Percentiles rank a stretch among this genome's conserved stretches.
Conservation (phyloP, 768 basidiomycete species). For the Tremella mesenterica region DNA sequence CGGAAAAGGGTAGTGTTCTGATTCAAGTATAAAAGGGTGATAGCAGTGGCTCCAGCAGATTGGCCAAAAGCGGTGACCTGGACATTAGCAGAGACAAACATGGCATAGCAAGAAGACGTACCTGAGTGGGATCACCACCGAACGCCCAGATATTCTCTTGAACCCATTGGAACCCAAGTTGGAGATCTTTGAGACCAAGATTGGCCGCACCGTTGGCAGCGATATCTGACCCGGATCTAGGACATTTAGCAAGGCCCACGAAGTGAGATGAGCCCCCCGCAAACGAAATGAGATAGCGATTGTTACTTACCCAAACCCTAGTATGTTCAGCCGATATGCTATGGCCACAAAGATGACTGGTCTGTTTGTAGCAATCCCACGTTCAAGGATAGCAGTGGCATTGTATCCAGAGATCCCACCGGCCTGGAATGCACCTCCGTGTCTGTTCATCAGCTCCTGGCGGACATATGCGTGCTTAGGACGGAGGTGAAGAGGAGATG, state of each 20-base stretch:
- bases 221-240: constrained; percentile 27
- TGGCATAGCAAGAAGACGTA: not conserved
- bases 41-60: constrained; percentile 54
- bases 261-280: constrained; percentile 1
- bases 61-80: constrained; percentile 52
- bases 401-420: constrained; percentile 43
- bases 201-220: constrained; percentile 45
- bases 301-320: constrained; percentile 47
- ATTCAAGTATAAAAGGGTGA: constrained; percentile 45
- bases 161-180: constrained; percentile 54
- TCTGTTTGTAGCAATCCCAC: constrained; percentile 8
- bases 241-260: constrained; percentile 6
- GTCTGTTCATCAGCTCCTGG: not conserved
- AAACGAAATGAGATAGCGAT: not conserved
- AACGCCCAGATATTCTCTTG: constrained; percentile 60
- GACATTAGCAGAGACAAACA: not conserved
- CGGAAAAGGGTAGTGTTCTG: constrained; percentile 15
- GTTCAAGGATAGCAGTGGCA: constrained; percentile 29
- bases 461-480: not conserved
- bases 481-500: too few species aligned
- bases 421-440: constrained; percentile 47
- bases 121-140: constrained; percentile 52
- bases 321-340: constrained; percentile 52
- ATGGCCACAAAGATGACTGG: constrained; percentile 52
- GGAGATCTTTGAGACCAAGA: constrained; percentile 57